phyloP scores from a whole-genome alignment of 257 asterid genomes.

The Solanum clarkiae region DNA sequence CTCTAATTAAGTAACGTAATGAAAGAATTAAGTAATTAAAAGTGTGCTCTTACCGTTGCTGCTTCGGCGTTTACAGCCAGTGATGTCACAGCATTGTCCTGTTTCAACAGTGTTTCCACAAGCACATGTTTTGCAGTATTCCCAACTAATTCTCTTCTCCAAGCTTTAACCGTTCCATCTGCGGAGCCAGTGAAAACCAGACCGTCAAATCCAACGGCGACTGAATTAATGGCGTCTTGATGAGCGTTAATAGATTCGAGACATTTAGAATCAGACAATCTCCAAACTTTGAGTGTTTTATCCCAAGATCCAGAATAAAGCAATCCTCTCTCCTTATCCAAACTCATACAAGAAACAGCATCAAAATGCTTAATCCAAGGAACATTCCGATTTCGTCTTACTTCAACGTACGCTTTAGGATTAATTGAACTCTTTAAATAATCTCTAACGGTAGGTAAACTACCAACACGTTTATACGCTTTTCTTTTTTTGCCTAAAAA shows the following conservation, averaged over 20 bases:
- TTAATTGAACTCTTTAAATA: slow-evolving; percentile 43
- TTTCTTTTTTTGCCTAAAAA: slow-evolving; percentile 16
- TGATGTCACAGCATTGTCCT: slow-evolving; percentile 71
- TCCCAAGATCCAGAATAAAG: slow-evolving; percentile 94
- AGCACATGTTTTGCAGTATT: slow-evolving; percentile 35
- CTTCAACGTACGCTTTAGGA: slow-evolving; percentile 62
- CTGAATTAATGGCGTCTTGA: slow-evolving; percentile 69
- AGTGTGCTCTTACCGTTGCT: slow-evolving; percentile 1
- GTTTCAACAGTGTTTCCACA: slow-evolving; percentile 49
- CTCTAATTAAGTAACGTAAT: neutral
- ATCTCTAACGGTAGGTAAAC: slow-evolving; percentile 62
- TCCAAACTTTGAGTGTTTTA: slow-evolving; percentile 76
- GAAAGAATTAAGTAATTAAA: neutral
- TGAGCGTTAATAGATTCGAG: slow-evolving; percentile 66
- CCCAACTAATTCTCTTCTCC: slow-evolving; percentile 71
- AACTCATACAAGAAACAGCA: slow-evolving; percentile 63
- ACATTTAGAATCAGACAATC: slow-evolving; percentile 69
- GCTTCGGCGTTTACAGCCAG: slow-evolving; percentile 32
- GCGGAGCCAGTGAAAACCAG: slow-evolving; percentile 78
- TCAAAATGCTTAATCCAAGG: slow-evolving; percentile 86
- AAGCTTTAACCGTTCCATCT: slow-evolving; percentile 83
- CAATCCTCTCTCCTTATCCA: slow-evolving; percentile 41
- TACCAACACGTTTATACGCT: slow-evolving; percentile 45
- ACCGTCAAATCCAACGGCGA: slow-evolving; percentile 47
- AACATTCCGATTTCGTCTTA: slow-evolving; percentile 34